These are phyloP conservation scores for Inonotus obliquus DNA, from an alignment of 1,284 basidiomycete genomes.

Conservation along the genomic window DNA sequence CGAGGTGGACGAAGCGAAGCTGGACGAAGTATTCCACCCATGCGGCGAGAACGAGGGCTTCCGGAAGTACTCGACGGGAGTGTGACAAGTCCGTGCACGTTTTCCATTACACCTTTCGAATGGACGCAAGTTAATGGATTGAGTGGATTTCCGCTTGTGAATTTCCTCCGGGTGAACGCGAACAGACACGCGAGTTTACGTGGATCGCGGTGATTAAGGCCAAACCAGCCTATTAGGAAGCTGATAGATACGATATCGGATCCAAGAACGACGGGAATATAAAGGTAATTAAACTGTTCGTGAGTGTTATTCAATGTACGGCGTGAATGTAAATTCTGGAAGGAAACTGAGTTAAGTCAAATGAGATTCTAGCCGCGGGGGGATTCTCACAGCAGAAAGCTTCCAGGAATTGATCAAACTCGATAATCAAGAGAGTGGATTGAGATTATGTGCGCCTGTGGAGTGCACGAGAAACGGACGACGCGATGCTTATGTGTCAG, in stretches of 20 bases:
- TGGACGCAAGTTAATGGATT: constrained; percentile 3
- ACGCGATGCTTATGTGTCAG: neutral
- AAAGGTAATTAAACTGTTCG: neutral
- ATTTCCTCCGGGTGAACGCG: neutral
- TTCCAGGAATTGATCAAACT: neutral
- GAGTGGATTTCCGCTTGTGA: constrained; percentile 7
- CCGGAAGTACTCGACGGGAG: constrained; percentile 7
- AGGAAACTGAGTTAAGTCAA: neutral
- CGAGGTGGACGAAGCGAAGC: constrained; percentile 14
- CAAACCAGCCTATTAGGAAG: constrained; percentile 3
- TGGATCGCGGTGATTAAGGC: constrained; percentile 15
- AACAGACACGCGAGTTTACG: constrained; percentile 15
- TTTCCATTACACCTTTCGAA: constrained; percentile 17
- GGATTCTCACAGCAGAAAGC: neutral
- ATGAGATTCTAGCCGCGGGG: neutral
- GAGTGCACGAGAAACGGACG: constrained; percentile 1
- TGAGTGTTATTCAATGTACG: neutral
- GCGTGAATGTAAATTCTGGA: constrained; percentile 1
- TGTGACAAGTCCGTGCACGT: constrained; percentile 13
- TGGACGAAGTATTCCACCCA: constrained; percentile 14
- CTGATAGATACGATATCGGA: constrained; percentile 4
- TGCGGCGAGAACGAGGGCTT: constrained; percentile 19
- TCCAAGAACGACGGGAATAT: neutral
- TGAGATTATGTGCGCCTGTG: neutral
- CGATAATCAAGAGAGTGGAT: neutral